phyloP scores from a whole-genome alignment of 2,329 filamentous ascomycete genomes.

The Parafenestella ontariensis region DNA sequence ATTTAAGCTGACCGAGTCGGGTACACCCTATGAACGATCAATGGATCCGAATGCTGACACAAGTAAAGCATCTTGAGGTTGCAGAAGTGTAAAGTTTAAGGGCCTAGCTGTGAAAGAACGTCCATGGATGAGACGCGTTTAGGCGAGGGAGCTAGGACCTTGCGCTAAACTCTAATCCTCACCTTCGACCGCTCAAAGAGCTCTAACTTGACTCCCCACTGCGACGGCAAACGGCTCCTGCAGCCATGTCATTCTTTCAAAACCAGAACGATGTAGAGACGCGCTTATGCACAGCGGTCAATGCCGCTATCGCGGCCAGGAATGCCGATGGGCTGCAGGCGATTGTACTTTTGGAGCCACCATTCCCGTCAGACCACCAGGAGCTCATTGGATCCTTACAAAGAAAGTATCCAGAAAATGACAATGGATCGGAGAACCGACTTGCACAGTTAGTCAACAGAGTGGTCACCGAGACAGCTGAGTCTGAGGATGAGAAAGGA shows the following conservation, averaged over 20 bases:
- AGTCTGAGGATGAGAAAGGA: slow-evolving; percentile 67
- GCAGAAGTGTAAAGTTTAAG: background rate
- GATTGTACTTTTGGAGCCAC: slow-evolving; percentile 41
- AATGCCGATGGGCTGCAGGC: slow-evolving; percentile 32
- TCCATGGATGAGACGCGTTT: slow-evolving; percentile 5
- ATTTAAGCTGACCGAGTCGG: background rate
- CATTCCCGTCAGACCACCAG: slow-evolving; percentile 34
- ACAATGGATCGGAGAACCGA: slow-evolving; percentile 23
- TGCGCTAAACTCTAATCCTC: slow-evolving; percentile 10
- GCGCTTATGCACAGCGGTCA: slow-evolving; percentile 37
- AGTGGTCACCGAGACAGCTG: slow-evolving; percentile 50
- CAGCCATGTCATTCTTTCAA: slow-evolving; percentile 30
- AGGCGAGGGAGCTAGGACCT: slow-evolving; percentile 15
- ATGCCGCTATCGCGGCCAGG: slow-evolving; percentile 31
- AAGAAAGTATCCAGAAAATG: slow-evolving; percentile 30
- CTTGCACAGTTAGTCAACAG: slow-evolving; percentile 34
- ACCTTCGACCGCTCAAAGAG: slow-evolving; percentile 6
- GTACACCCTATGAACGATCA: background rate
- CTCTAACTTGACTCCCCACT: slow-evolving; percentile 12
- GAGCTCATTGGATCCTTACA: slow-evolving; percentile 37
- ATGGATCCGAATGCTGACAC: background rate
- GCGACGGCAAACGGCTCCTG: slow-evolving; percentile 11
- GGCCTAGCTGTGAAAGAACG: background rate
- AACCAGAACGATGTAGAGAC: slow-evolving; percentile 33
- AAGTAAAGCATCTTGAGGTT: background rate